Percentiles rank a stretch among this genome's conserved stretches.
Evolutionary conservation across 345 rosid species (phyloP).

Genomic region (Acer campestre): DNA sequence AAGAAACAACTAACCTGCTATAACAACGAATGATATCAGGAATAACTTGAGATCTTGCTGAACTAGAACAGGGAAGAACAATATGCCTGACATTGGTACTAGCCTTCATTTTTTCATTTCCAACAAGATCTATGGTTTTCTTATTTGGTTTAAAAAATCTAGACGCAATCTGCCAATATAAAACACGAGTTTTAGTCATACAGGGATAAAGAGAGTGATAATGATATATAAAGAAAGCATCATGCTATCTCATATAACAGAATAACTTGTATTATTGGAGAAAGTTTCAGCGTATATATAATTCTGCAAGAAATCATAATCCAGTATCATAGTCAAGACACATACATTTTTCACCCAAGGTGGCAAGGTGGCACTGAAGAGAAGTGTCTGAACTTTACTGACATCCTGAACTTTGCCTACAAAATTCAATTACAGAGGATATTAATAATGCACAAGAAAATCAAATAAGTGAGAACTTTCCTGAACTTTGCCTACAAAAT

Average conservation of each 20-base stretch:
- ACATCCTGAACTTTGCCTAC: constrained; percentile 88
- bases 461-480: no score
- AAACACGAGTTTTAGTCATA: constrained; percentile 21
- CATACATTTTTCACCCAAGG: constrained; percentile 83
- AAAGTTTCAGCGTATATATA: background rate
- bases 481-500: no score
- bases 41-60: constrained; percentile 78
- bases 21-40: constrained; percentile 93
- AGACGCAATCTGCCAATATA: constrained; percentile 53
- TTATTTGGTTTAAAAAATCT: constrained; percentile 72
- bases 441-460: no score
- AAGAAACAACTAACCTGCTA: constrained; percentile 61
- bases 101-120: constrained; percentile 98
- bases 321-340: constrained; percentile 18
- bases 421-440: background rate
- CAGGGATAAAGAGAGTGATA: background rate
- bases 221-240: background rate
- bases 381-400: constrained; percentile 94
- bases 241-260: background rate
- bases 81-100: constrained; percentile 88
- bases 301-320: background rate
- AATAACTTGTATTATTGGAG: background rate
- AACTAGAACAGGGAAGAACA: constrained; percentile 70
- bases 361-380: constrained; percentile 97
- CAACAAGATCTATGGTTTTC: constrained; percentile 97